Evolutionary conservation across 2,329 filamentous ascomycete species (phyloP), one percentile per base, ranked within the genome.

Genomic region (Cladosporium sp.): DNA sequence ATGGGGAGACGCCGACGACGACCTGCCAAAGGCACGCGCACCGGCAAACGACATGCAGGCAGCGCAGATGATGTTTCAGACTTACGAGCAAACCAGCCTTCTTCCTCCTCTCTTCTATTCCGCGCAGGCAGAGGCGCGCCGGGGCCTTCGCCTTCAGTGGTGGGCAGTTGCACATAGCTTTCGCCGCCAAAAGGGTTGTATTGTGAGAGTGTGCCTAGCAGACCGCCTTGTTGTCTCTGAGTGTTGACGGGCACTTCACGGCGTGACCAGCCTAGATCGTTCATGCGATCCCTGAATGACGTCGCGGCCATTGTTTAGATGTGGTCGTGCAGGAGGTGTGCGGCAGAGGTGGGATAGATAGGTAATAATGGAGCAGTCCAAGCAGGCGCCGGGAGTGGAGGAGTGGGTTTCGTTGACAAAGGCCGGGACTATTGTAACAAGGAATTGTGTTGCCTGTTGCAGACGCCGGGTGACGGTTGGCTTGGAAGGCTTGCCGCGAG

Each of bases 31-130:
- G 40, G 39, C 48, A 39, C 40, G 48, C 40, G 42, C 39, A 32
- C 22, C 36, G 48, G 42, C 32, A 44, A 29, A 37, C 29, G 39
- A 17, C 42, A 44, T 44, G 34, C 15, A 37, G 43, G 37, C 34
- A 39, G 43, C n/a, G n/a, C 37, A 38, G 40, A 45, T 41, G 32
- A 34, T 40, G 34, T 52, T 38, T 48, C 54, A 68, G 63, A 83
- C 93, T 92, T 82, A 99, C 93, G 77, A 64, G 88, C 85, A 82
- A 96, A 91, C 84, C 88, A 96, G 57, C 85, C 88, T 73, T 96
- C 93, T 68, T 97, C 92, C 71, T 97, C 93, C 67, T 96, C 91
- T 61, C 91, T 84, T 64, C 91, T 81, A 66, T 70, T 88, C 55
- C 89, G 83, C 54, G 90, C 90, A 47, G 92, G 92, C 43, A 96